Percentiles rank a stretch among this genome's conserved stretches.
Conservation (phyloP, 805 yeast species). For the Yarrowia sp. region DNA sequence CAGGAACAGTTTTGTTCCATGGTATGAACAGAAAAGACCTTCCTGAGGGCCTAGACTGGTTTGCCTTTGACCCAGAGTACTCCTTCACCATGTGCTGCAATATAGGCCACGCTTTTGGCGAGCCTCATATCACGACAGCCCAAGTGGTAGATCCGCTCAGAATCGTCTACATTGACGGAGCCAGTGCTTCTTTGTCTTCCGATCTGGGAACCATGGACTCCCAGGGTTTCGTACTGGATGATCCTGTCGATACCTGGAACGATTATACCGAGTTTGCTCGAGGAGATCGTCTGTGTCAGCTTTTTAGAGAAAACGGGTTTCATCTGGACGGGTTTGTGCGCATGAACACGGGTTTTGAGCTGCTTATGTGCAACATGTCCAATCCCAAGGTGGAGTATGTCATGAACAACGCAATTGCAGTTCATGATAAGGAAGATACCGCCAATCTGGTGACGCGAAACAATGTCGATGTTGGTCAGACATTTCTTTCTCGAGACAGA, state of each 20-base stretch:
- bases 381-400: constrained; percentile 45
- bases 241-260: constrained; percentile 2
- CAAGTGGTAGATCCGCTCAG: not conserved
- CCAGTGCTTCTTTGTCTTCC: not conserved
- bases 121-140: not conserved
- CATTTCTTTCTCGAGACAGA: not conserved
- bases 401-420: constrained; percentile 3
- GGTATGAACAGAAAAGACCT: constrained; percentile 42
- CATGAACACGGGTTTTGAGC: constrained; percentile 58
- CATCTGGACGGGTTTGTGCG: constrained; percentile 58
- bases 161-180: constrained; percentile 1
- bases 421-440: not conserved
- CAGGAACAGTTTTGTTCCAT: constrained; percentile 28
- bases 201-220: constrained; percentile 31
- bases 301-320: constrained; percentile 28
- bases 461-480: not conserved
- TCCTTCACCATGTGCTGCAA: constrained; percentile 39
- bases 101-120: constrained; percentile 1
- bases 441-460: not conserved
- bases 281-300: not conserved
- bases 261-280: constrained; percentile 10
- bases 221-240: not conserved
- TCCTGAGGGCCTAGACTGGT: constrained; percentile 49
- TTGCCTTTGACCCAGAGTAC: constrained; percentile 61
- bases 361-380: constrained; percentile 55